A percentile compares a stretch with the other conserved stretches of the same genome.
phyloP scores from a whole-genome alignment of 768 basidiomycete genomes.

The Mycena rebaudengoi region DNA sequence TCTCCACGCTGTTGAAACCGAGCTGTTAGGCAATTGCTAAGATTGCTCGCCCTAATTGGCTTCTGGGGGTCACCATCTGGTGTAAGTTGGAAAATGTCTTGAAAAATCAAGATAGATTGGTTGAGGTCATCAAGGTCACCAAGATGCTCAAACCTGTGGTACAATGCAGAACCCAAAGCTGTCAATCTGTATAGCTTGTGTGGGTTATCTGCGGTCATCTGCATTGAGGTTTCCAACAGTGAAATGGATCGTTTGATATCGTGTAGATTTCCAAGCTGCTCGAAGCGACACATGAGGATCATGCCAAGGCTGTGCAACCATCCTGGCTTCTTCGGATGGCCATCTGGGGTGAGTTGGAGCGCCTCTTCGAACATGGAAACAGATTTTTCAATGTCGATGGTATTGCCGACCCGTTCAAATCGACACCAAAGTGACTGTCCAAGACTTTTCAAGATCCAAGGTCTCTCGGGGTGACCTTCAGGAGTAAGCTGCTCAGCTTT shows the following conservation, averaged over 20 bases:
- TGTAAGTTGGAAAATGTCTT: not conserved
- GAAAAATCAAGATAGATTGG: not conserved
- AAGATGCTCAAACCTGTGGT: not conserved
- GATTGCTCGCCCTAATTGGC: not conserved
- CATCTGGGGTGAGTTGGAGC: not conserved
- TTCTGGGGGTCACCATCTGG: not conserved
- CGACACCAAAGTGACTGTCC: not conserved
- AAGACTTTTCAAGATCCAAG: not conserved
- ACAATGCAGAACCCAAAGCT: not conserved
- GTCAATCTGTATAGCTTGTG: not conserved
- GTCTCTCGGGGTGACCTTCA: not conserved
- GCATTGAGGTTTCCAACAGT: not conserved
- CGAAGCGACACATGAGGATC: not conserved
- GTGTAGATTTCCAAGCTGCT: not conserved
- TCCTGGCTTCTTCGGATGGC: not conserved
- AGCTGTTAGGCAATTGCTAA: not conserved
- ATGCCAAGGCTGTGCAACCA: not conserved
- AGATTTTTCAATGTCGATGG: not conserved
- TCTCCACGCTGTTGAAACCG: conserved; percentile 21
- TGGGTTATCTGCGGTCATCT: not conserved
- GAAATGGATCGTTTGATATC: not conserved
- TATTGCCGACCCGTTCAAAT: not conserved
- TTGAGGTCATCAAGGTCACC: too few species aligned
- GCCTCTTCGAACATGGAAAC: too few species aligned
- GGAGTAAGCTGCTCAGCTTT: not conserved